A percentile compares a stretch with the other conserved stretches of the same genome.
phyloP scores from a whole-genome alignment of 2,329 filamentous ascomycete genomes.

The Escovopsis sp. region DNA sequence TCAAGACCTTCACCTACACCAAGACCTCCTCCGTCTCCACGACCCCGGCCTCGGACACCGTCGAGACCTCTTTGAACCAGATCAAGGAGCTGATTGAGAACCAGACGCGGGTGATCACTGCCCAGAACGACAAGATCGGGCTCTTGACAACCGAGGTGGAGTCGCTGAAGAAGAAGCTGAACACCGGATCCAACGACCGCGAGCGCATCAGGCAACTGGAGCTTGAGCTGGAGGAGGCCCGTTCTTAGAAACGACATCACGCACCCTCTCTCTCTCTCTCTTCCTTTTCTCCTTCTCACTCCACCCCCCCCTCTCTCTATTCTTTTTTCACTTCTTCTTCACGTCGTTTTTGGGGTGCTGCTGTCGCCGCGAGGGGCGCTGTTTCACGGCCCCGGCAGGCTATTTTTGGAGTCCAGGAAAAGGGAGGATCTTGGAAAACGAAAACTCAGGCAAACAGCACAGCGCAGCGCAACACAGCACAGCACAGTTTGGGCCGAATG shows the following conservation, averaged over 20 bases:
- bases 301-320: not conserved
- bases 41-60: slow-evolving; percentile 16
- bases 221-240: slow-evolving; percentile 49
- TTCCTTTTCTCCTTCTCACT: not conserved
- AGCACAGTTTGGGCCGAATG: not conserved
- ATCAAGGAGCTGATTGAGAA: slow-evolving; percentile 66
- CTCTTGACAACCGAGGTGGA: slow-evolving; percentile 61
- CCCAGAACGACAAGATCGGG: slow-evolving; percentile 64
- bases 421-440: slow-evolving; percentile 4
- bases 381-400: too few relatives aligned
- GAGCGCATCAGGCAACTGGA: slow-evolving; percentile 54
- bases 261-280: not conserved
- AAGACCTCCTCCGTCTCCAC: slow-evolving; percentile 17
- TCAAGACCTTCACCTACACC: slow-evolving; percentile 19
- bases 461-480: not conserved
- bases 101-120: slow-evolving; percentile 62
- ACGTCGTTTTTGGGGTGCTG: not conserved
- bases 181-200: slow-evolving; percentile 39
- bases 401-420: not conserved
- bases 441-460: not conserved
- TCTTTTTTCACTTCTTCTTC: not conserved
- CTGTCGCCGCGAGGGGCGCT: not conserved
- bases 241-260: slow-evolving; percentile 28
- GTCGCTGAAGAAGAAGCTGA: slow-evolving; percentile 62
- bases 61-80: slow-evolving; percentile 54